These are phyloP conservation scores for Uronychia setigera DNA, from an alignment of 73 alveolate species.

Conservation along the genomic window DNA sequence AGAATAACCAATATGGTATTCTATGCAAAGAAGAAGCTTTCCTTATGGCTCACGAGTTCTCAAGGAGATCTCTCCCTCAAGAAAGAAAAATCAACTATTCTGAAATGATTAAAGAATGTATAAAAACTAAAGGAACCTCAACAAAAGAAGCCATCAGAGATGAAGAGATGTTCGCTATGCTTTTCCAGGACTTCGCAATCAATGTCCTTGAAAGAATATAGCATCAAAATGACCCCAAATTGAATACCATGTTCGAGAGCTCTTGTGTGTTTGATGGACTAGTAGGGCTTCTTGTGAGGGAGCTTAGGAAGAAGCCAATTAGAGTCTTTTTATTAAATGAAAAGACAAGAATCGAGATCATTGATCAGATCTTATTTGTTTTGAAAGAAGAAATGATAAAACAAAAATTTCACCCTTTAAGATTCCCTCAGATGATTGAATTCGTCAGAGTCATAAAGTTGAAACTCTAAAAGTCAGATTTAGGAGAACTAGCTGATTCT, in stretches of 20 bases:
- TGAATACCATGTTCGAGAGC: conserved; percentile 15
- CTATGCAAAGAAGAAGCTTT: conserved; percentile 71
- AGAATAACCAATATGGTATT: conserved; percentile 10
- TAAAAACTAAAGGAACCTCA: conserved; percentile 24
- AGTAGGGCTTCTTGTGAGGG: conserved; percentile 32
- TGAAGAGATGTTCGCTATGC: conserved; percentile 44
- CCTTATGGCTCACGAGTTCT: conserved; percentile 47
- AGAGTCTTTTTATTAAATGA: conserved; percentile 43
- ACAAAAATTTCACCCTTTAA: conserved; percentile 30
- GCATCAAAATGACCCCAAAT: background rate
- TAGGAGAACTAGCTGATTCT: conserved; percentile 13
- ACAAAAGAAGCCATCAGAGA: conserved; percentile 31
- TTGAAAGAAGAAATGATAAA: conserved; percentile 7
- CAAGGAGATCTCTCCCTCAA: conserved; percentile 51
- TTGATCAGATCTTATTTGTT: conserved; percentile 24
- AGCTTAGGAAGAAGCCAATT: conserved; percentile 61
- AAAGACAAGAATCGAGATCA: conserved; percentile 46
- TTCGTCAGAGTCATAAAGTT: conserved; percentile 9
- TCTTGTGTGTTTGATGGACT: conserved; percentile 64
- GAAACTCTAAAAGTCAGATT: conserved; percentile 19
- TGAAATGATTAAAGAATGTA: background rate
- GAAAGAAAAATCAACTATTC: conserved; percentile 56
- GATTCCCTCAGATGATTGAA: conserved; percentile 33
- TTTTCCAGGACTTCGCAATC: conserved; percentile 52
- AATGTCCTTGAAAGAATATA: conserved; percentile 43